Percentiles rank a stretch among this genome's conserved stretches.
phyloP scores from a whole-genome alignment of 257 asterid species.

The Paraleonurus japonicus region DNA sequence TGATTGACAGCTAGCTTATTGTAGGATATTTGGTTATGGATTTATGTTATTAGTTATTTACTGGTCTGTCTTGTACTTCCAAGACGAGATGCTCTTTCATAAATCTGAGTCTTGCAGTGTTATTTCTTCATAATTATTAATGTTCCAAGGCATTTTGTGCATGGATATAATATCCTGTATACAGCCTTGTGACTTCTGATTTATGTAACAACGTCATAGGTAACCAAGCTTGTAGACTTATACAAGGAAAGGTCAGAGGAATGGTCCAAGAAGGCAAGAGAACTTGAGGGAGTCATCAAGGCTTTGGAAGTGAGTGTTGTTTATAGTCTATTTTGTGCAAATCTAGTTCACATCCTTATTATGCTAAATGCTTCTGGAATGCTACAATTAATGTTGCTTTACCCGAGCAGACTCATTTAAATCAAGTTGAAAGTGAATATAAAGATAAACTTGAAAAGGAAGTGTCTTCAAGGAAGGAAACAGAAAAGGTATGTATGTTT shows the following conservation, averaged over 20 bases:
- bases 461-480: slow-evolving; percentile 53
- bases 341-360: slow-evolving; percentile 2
- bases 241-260: slow-evolving; percentile 92
- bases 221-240: slow-evolving; percentile 73
- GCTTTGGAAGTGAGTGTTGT: slow-evolving; percentile 74
- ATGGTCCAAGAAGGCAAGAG: slow-evolving; percentile 97
- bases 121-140: not conserved
- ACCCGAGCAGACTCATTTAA: slow-evolving; percentile 60
- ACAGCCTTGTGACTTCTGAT: slow-evolving; percentile 12
- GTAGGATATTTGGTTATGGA: not conserved
- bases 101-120: slow-evolving; percentile 1
- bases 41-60: not conserved
- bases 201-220: slow-evolving; percentile 26
- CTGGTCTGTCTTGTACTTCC: not conserved
- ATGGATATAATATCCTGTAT: not conserved
- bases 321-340: slow-evolving; percentile 6
- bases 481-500: slow-evolving; percentile 56
- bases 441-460: slow-evolving; percentile 82
- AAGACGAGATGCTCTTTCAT: not conserved
- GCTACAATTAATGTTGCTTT: slow-evolving; percentile 15
- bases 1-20: slow-evolving; percentile 12
- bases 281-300: slow-evolving; percentile 94
- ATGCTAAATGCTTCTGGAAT: slow-evolving; percentile 12
- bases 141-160: not conserved
- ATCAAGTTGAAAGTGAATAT: slow-evolving; percentile 68